phyloP scores from a whole-genome alignment of 306 rosid species.

The Cucurbita maxima region DNA sequence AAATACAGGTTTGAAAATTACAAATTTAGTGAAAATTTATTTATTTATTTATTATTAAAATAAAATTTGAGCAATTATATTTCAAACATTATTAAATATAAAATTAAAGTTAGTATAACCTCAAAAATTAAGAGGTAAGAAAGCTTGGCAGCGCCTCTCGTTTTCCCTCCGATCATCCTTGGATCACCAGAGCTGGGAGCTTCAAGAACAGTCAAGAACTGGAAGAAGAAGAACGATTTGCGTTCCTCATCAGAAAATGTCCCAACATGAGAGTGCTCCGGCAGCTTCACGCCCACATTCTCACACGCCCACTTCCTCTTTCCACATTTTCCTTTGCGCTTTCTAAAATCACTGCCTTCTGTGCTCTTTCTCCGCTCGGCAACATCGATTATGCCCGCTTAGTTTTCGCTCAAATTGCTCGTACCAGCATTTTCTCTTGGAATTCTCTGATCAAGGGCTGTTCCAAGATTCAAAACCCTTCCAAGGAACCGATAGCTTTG shows the following conservation, averaged over 20 bases:
- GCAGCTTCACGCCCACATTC: conserved; percentile 10
- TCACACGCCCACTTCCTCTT: conserved; percentile 10
- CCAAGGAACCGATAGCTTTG: conserved; percentile 11
- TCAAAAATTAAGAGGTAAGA: too few relatives aligned
- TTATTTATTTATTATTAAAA: too few relatives aligned
- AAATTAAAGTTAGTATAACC: too few relatives aligned
- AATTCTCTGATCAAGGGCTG: conserved; percentile 12
- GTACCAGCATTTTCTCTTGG: conserved; percentile 13
- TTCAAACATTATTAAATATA: too few relatives aligned
- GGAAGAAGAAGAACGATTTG: conserved; percentile 21
- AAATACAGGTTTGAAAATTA: too few relatives aligned
- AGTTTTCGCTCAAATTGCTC: not conserved
- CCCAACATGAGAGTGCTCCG: conserved; percentile 15
- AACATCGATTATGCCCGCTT: conserved; percentile 9
- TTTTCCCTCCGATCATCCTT: not conserved
- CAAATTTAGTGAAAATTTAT: too few relatives aligned
- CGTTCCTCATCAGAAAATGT: conserved; percentile 12
- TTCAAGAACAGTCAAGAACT: not conserved
- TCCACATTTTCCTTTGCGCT: conserved; percentile 15
- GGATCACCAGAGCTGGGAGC: not conserved
- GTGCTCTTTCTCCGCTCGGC: conserved; percentile 12
- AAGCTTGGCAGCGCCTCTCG: not conserved
- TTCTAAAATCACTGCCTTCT: conserved; percentile 14
- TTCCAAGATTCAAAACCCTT: not conserved
- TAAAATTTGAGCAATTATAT: too few relatives aligned